Evolutionary conservation across 306 rosid species (phyloP), one percentile per base, ranked within the genome.

Genomic region (Lagenaria siceraria): DNA sequence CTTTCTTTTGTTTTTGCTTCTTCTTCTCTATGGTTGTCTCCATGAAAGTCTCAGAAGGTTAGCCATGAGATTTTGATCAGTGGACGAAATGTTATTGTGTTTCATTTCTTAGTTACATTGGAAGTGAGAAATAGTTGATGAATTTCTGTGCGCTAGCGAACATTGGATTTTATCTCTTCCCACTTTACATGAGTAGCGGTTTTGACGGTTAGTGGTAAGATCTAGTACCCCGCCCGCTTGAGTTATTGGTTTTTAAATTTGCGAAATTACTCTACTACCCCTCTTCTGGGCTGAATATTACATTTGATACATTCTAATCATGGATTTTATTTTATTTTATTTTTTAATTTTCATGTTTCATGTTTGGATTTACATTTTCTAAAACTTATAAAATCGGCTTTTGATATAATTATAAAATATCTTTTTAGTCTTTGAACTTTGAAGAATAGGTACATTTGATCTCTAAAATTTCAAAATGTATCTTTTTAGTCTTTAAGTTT

Each of bases 191-290:
- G n/a, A 21, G 81, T 25, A 64, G 46, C 91, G 86, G 88, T 87
- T 87, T 81, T 76, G 88, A 83, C 89, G 84, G 91, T 89, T 89
- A 81, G 87, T 84, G 90, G 87, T 22, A 77, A 49, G 56, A 81
- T 81, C 78, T 85, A 81, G 62, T 27, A 54, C 78, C 86, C 81
- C 83, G 83, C 82, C 81, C 25, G 8, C 21, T 60, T 76, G 80
- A 27, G 75, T 58, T 75, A 54, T 13, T 22, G 3, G 11, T 76
- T 83, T 40, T 29, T 0, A 55, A 78, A 80, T 80, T 64, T 0
- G 25, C 1, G 8, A 8, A 62, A 29, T 62, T 62, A 62, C 69
- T 62, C 40, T 14, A 6, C 5, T 62, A 8, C 29, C 72, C 49
- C 19, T 65, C 27, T 33, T 0, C 0, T 35, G 19, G 19, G 7